These are phyloP conservation scores for Taphrina pruni DNA, from an alignment of 1,139 yeast genomes.

Conservation along the genomic window DNA sequence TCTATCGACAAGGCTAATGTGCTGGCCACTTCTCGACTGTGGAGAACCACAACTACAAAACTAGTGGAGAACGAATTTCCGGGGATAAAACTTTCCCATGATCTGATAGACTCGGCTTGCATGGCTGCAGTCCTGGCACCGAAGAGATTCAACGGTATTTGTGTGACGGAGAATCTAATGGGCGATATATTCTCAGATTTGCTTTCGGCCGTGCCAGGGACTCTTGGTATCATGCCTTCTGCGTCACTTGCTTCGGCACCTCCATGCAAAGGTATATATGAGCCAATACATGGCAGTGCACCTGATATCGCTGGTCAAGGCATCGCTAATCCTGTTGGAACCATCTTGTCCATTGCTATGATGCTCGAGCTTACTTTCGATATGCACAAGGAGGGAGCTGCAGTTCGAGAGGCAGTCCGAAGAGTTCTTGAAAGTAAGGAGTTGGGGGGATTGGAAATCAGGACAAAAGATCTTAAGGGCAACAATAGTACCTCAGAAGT, in stretches of 20 bases:
- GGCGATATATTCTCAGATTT: constrained; percentile 98
- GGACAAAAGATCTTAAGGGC: constrained; percentile 93
- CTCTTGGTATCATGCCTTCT: constrained; percentile 91
- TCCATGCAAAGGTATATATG: constrained; percentile 93
- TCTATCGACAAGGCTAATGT: constrained; percentile 97
- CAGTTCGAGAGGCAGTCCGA: constrained; percentile 86
- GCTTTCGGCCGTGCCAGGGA: constrained; percentile 97
- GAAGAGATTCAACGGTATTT: constrained; percentile 84
- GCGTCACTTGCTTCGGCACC: constrained; percentile 96
- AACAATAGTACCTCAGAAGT: constrained; percentile 79
- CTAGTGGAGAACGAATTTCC: constrained; percentile 89
- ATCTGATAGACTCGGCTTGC: constrained; percentile 93
- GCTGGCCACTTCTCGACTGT: constrained; percentile 89
- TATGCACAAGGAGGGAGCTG: constrained; percentile 80
- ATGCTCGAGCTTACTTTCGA: constrained; percentile 91
- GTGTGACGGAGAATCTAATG: constrained; percentile 93
- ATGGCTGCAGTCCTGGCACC: constrained; percentile 94
- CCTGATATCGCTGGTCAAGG: constrained; percentile 81
- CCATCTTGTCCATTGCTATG: constrained; percentile 94
- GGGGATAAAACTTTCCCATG: constrained; percentile 76
- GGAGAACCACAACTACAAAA: constrained; percentile 91
- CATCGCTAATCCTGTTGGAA: constrained; percentile 91
- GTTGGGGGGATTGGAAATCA: constrained; percentile 62
- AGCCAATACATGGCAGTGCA: constrained; percentile 98
- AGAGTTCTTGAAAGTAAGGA: constrained; percentile 67